Evolutionary conservation across 495 filamentous ascomycete species (phyloP).

Genomic region (Aspergillus baeticus): DNA sequence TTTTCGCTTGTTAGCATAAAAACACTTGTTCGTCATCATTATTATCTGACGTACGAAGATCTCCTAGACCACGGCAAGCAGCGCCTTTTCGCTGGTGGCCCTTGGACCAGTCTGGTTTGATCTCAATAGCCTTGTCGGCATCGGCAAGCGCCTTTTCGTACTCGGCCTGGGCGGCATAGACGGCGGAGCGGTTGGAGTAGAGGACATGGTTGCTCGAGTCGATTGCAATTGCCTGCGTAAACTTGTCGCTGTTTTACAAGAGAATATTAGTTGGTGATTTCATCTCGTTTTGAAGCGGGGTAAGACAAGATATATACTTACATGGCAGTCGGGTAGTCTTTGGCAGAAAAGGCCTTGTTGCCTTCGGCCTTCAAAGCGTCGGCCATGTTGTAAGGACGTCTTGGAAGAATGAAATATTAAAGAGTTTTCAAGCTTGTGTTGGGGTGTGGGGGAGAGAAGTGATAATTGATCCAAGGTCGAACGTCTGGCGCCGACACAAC

Average conservation of each 20-base stretch:
- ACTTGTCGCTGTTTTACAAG: slow-evolving; percentile 73
- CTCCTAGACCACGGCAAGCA: slow-evolving; percentile 81
- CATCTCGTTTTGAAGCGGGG: slow-evolving; percentile 16
- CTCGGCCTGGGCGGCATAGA: slow-evolving; percentile 87
- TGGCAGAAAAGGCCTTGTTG: slow-evolving; percentile 96
- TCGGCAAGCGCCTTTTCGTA: slow-evolving; percentile 83
- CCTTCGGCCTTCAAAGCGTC: slow-evolving; percentile 86
- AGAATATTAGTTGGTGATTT: slow-evolving; percentile 11
- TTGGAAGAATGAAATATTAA: neutral
- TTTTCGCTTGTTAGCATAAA: no score
- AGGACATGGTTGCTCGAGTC: slow-evolving; percentile 90
- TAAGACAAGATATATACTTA: slow-evolving; percentile 55
- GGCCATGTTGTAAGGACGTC: slow-evolving; percentile 41
- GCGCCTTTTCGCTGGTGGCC: slow-evolving; percentile 91
- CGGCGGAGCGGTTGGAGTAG: slow-evolving; percentile 95
- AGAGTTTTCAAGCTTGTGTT: no score
- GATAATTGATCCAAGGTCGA: slow-evolving; percentile 3
- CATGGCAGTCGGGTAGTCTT: slow-evolving; percentile 95
- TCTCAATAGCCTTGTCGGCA: slow-evolving; percentile 85
- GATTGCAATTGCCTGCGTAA: slow-evolving; percentile 88
- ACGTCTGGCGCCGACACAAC: slow-evolving; percentile 11
- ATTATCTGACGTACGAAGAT: slow-evolving; percentile 75
- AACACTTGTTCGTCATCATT: no score
- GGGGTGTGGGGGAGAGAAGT: neutral
- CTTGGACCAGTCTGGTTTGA: slow-evolving; percentile 98